Base-by-base conservation (phyloP, 2,329 filamentous ascomycete species). In the Venturia nashicola region DNA sequence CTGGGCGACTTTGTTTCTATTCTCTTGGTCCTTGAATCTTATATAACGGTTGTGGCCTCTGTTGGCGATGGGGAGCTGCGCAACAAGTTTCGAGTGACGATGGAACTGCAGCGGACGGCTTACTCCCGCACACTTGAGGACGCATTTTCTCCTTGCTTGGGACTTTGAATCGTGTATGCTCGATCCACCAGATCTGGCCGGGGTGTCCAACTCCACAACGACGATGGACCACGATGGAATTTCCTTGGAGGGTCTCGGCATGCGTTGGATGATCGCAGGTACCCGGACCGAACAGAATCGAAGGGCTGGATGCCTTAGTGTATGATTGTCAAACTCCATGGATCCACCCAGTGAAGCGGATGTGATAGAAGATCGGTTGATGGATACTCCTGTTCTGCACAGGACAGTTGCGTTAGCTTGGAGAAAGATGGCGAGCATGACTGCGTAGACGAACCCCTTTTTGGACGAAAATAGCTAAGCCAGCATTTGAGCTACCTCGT, bases 401-500 rank as follows among this genome's bases (percentile, higher is more conserved):
- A n/a, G 32, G 1, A n/a, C 16, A 57, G 27, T 36, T 36, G 51
- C 48, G 32, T 16, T 57, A 36, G 32, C 51, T n/a, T 34, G 51
- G 51, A 12, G 23, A 34, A 20, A 57, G 18, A 57, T 57, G 51
- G 51, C 32, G 51, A 57, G 27, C 32, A 36, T 57, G 51, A 18
- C 2, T n/a, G 14, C 32, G 39, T 32, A 57, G 34, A 61, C 39
- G 20, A 43, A 34, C 43, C 59, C 12, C 36, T 61, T 34, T 27
- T 11, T 16, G 27, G 5, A 36, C 16, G 51, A n/a, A 57, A 36
- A n/a, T 36, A 57, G 51, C 51, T 57, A 57, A 0, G 32, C 39
- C 61, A 65, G 44, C 63, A 65, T 65, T 42, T 61, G 40, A 20
- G 63, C 63, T 16, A 65, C 48, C 27, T 65, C 59, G 23, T 62